Percentiles rank a stretch among this genome's conserved stretches.
phyloP scores from a whole-genome alignment of 495 filamentous ascomycete species.

The Penicillium chermesinum region DNA sequence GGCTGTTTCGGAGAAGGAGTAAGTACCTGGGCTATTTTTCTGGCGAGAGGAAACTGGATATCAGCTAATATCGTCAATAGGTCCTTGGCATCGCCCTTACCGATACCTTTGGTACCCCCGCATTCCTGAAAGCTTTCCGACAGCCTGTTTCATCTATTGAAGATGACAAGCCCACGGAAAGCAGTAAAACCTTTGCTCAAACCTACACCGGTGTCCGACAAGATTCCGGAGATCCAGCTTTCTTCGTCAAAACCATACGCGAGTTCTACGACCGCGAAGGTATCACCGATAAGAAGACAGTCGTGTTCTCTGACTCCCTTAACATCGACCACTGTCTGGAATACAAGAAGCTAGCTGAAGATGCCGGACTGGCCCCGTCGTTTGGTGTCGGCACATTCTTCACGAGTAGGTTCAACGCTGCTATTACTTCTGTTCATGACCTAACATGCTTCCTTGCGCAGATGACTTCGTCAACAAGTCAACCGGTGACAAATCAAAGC shows the following conservation, averaged over 20 bases:
- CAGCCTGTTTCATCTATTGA: slow-evolving; percentile 43
- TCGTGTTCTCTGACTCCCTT: slow-evolving; percentile 96
- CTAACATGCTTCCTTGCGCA: slow-evolving; percentile 17
- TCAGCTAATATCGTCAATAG: slow-evolving; percentile 23
- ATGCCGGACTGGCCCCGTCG: slow-evolving; percentile 70
- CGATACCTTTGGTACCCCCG: slow-evolving; percentile 94
- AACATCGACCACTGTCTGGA: slow-evolving; percentile 86
- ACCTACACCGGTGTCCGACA: slow-evolving; percentile 86
- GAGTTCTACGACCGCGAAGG: slow-evolving; percentile 76
- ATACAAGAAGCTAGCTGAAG: slow-evolving; percentile 77
- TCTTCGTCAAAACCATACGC: slow-evolving; percentile 76
- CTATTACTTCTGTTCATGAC: neutral
- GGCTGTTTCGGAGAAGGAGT: slow-evolving; percentile 85
- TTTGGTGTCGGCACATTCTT: slow-evolving; percentile 96
- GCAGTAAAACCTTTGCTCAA: slow-evolving; percentile 65
- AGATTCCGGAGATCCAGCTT: slow-evolving; percentile 85
- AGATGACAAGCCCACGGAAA: slow-evolving; percentile 4
- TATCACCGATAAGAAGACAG: slow-evolving; percentile 77
- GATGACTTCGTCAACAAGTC: slow-evolving; percentile 72
- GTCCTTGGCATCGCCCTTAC: slow-evolving; percentile 88
- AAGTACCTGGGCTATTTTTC: too few relatives aligned
- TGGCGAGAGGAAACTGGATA: too few relatives aligned
- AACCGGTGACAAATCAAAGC: slow-evolving; percentile 76
- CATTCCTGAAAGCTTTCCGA: slow-evolving; percentile 80
- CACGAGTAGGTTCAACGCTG: slow-evolving; percentile 56